Evolutionary conservation across 768 basidiomycete genomes (phyloP), one percentile per base, ranked within the genome.

Genomic region (Cyathus striatus): DNA sequence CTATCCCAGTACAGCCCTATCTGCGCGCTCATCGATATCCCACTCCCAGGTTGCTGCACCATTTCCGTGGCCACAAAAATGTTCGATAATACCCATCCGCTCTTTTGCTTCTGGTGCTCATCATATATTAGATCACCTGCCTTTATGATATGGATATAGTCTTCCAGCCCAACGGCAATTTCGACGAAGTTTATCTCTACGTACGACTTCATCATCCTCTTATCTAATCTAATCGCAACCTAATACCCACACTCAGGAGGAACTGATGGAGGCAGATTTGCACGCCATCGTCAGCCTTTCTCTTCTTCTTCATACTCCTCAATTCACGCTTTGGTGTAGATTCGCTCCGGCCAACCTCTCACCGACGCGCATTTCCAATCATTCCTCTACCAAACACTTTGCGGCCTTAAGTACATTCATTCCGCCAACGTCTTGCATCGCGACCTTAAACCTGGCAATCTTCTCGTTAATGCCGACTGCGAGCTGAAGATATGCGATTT

Each of bases 401-500:
- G 96, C 54, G 96, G 96, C 3, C 70, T 99, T 38, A 97, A 98
- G 69, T 97, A 97, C 57, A 97, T 97, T 59, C 93, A 96, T 65
- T 94, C 91, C 36, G 93, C 94, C 24, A 95, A 96, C 53, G 94
- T 96, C n/a, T 75, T 96, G 34, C 94, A 97, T 62, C 86, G 94
- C 35, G 93, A 97, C 61, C 76, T 97, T 45, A 96, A 96, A 57
- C 93, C 93, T 2, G 91, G 92, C 45, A 96, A 95, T 62, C 72
- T 93, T 18, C 83, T 96, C 44, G 95, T 98, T 49, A 98, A 98
- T 60, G 95, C 96, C 25, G 96, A 99, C 64, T 98, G 96, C 57
- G 91, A 94, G 60, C 81, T 95, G 58, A 94, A 96, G 72, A 98
- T 99, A 53, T 99, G 96, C 59, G 95, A 99, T 65, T 99, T 99